Evolutionary conservation across 805 yeast genomes (phyloP).

Genomic region (Ascoidea tarda): DNA sequence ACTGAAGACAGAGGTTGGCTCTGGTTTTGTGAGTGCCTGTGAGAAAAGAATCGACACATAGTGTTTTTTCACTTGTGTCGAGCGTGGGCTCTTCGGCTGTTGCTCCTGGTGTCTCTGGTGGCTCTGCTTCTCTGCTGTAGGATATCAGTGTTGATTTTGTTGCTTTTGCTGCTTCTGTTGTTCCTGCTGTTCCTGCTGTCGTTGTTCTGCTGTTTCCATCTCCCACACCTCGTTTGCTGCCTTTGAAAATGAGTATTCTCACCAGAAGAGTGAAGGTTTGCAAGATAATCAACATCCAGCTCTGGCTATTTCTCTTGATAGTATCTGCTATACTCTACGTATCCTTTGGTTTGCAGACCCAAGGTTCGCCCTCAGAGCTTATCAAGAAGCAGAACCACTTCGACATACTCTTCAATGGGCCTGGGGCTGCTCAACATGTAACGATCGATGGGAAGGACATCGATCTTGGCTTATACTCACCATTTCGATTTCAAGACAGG

Average conservation of each 20-base stretch:
- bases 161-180: no score
- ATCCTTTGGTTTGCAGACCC: not conserved
- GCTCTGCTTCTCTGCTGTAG: no score
- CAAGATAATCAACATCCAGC: conserved; percentile 1
- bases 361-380: not conserved
- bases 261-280: conserved; percentile 1
- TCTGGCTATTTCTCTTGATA: conserved; percentile 3
- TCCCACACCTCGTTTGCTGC: no score
- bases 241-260: not conserved
- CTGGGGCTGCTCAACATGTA: not conserved
- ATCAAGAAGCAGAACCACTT: not conserved
- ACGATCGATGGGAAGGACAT: not conserved
- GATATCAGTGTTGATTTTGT: no score
- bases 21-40: no score
- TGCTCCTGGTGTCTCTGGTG: no score
- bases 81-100: no score
- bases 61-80: no score
- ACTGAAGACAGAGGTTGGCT: no score
- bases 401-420: not conserved
- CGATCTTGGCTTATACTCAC: not conserved
- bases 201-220: no score
- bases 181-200: no score
- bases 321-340: not conserved
- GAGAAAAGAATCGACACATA: no score
- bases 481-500: not conserved